Conservation (phyloP, 768 basidiomycete genomes). For the Sporobolomyces phaffii region DNA sequence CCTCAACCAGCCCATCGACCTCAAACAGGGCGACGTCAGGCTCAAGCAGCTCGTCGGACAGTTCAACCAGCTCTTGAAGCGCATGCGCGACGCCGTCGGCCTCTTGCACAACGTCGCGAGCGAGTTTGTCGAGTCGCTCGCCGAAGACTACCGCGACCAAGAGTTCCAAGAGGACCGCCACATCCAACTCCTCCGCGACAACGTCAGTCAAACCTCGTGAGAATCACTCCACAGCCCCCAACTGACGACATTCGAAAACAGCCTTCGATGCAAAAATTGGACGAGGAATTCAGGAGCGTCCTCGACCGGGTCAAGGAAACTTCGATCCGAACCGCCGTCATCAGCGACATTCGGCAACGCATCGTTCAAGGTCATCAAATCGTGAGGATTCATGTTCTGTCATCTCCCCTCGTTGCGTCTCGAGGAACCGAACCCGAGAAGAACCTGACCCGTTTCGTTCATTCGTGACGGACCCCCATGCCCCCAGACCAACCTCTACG, state of each 20-base stretch:
- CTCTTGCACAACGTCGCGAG: conserved; percentile 31
- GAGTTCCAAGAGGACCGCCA: conserved; percentile 16
- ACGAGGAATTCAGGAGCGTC: conserved; percentile 61
- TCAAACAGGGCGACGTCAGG: conserved; percentile 12
- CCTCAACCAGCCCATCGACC: conserved; percentile 30
- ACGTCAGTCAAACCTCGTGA: conserved; percentile 11
- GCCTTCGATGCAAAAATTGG: conserved; percentile 50
- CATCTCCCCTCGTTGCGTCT: not conserved
- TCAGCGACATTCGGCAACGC: conserved; percentile 57
- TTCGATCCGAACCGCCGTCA: conserved; percentile 53
- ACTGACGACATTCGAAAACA: not conserved
- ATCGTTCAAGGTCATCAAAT: conserved; percentile 58
- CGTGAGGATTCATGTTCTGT: conserved; percentile 49
- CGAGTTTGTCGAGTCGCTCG: conserved; percentile 34
- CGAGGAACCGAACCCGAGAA: not conserved
- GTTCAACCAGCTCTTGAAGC: not conserved
- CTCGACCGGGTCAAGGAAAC: conserved; percentile 64
- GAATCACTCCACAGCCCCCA: not conserved
- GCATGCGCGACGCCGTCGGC: not conserved
- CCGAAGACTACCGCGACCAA: not conserved
- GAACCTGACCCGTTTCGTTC: too few relatives aligned
- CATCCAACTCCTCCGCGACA: not conserved
- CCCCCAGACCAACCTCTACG: conserved; percentile 35
- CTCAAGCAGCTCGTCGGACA: not conserved
- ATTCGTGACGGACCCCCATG: too few relatives aligned